Conservation (phyloP, 2,329 filamentous ascomycete genomes). For the Cylindrodendrum hubeiense region DNA sequence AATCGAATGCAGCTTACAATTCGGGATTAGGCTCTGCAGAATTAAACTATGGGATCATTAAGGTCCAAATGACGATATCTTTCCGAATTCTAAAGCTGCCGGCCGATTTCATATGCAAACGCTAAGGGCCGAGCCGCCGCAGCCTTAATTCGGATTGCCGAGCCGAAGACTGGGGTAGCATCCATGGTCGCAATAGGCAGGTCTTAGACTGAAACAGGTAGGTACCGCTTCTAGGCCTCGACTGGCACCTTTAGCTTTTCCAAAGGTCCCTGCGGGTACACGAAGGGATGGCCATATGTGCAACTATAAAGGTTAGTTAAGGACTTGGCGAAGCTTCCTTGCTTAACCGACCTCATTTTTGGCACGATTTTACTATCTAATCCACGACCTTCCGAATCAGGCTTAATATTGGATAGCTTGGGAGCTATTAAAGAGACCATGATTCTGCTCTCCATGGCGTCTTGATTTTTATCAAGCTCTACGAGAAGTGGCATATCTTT, state of each 20-base stretch:
- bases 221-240: not conserved
- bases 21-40: too few species aligned
- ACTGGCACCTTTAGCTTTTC: not conserved
- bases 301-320: not conserved
- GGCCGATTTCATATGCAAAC: not conserved
- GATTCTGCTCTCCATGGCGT: not conserved
- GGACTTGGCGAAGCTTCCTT: not conserved
- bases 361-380: not conserved
- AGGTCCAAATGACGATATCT: not conserved
- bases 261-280: not conserved
- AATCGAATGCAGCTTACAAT: too few species aligned
- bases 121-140: not conserved
- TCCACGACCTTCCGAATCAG: not conserved
- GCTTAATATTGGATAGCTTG: not conserved
- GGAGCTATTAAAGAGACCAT: not conserved
- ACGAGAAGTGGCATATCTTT: not conserved
- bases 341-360: not conserved
- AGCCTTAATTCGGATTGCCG: not conserved
- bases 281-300: not conserved
- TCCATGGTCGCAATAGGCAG: slow-evolving; percentile 18
- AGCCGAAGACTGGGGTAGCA: not conserved
- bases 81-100: slow-evolving; percentile 8
- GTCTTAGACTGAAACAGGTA: slow-evolving; percentile 4
- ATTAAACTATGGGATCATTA: not conserved
- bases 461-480: not conserved